Conservation (phyloP, 2,329 filamentous ascomycete genomes). For the Cryphonectria japonica region DNA sequence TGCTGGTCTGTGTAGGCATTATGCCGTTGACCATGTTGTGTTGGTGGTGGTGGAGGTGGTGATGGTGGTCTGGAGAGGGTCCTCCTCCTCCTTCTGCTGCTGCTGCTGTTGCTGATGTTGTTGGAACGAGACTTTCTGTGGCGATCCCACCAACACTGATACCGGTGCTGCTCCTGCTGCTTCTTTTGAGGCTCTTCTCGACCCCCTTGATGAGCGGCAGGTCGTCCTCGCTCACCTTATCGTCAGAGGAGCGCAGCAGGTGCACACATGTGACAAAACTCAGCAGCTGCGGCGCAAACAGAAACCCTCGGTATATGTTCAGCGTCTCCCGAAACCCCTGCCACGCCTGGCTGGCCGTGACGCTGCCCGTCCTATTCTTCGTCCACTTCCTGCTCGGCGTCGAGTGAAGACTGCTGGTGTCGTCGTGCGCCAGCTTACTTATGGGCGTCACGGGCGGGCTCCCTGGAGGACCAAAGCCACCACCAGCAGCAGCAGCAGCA, state of each 20-base stretch:
- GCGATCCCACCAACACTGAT: constrained; percentile 14
- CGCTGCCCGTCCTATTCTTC: constrained; percentile 1
- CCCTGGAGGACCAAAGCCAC: background rate
- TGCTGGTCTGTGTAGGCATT: constrained; percentile 1
- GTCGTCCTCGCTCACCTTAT: constrained; percentile 30
- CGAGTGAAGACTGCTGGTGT: background rate
- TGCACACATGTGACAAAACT: constrained; percentile 33
- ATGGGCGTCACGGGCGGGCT: constrained; percentile 11
- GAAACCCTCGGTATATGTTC: constrained; percentile 30
- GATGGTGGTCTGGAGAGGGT: background rate
- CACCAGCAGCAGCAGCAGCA: no score
- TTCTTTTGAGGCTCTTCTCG: constrained; percentile 29
- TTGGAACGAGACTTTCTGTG: background rate
- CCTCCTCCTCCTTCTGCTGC: background rate
- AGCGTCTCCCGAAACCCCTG: constrained; percentile 33
- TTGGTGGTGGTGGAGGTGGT: background rate
- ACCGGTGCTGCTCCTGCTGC: no score
- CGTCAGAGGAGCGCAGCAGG: constrained; percentile 33
- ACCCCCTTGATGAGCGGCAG: constrained; percentile 29
- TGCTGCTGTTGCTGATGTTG: background rate
- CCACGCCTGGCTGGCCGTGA: constrained; percentile 25
- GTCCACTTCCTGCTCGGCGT: constrained; percentile 18
- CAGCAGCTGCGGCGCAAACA: constrained; percentile 33
- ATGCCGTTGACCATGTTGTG: background rate
- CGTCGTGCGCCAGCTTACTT: background rate